These are phyloP conservation scores for Amphicarpaea edgeworthii DNA, from an alignment of 306 rosid genomes.

Conservation along the genomic window DNA sequence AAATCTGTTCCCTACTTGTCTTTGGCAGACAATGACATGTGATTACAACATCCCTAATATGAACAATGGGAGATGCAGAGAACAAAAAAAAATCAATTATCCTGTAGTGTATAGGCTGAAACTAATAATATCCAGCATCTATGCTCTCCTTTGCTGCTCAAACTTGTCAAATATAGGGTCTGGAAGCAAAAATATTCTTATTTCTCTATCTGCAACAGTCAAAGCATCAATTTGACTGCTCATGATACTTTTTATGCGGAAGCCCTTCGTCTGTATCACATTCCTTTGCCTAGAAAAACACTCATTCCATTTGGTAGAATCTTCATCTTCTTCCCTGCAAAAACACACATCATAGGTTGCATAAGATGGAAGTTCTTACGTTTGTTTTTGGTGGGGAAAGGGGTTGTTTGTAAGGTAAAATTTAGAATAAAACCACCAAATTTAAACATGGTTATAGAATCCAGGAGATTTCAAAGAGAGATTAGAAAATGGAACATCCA, in stretches of 20 bases:
- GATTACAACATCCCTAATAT: constrained; percentile 8
- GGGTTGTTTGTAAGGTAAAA: background rate
- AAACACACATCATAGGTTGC: constrained; percentile 11
- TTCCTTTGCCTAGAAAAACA: constrained; percentile 56
- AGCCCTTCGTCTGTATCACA: constrained; percentile 58
- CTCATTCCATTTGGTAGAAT: constrained; percentile 51
- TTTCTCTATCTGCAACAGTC: constrained; percentile 49
- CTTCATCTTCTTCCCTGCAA: constrained; percentile 64
- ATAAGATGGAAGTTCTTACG: background rate
- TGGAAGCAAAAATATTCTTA: constrained; percentile 69
- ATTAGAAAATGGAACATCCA: constrained; percentile 1
- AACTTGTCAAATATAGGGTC: constrained; percentile 59
- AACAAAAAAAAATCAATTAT: background rate
- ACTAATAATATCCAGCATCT: constrained; percentile 18
- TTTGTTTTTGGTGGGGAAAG: background rate
- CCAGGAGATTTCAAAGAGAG: background rate
- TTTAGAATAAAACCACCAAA: background rate
- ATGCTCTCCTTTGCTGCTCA: constrained; percentile 48
- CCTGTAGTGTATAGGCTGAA: constrained; percentile 5
- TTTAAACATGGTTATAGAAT: constrained; percentile 1
- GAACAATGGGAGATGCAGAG: constrained; percentile 38
- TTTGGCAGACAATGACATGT: constrained; percentile 3
- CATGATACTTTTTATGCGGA: constrained; percentile 56
- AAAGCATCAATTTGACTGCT: constrained; percentile 73
- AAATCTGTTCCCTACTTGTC: background rate